Evolutionary conservation across 192 early-diverging fungal species (phyloP), one percentile per base, ranked within the genome.

Genomic region (Geranomyces michiganensis): DNA sequence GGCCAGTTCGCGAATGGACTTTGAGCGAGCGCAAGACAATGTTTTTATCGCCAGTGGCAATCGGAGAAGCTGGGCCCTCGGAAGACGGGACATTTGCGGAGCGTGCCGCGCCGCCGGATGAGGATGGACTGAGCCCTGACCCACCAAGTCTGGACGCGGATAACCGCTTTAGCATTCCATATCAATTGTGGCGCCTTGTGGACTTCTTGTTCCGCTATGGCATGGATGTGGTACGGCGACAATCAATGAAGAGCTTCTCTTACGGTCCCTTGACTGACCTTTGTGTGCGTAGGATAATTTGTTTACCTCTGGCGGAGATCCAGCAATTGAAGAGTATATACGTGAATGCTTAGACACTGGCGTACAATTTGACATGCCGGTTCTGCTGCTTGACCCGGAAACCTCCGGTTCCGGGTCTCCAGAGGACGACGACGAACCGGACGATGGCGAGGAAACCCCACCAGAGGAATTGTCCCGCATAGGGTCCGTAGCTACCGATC

Each of bases 271-370:
- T 6, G 7, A 55, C 26, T 55, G 51, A 55, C 3, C 46, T 47
- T n/a, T n/a, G 51, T 6, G 26, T 33, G 71, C 10, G 29, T 69
- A 90, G 89, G 85, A 90, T 58, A 81, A 85, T 30, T 68, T 93
- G 32, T 93, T 93, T 68, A 68, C 83, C 36, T 71, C 75, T 10
- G 71, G 74, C 26, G 92, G 92, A 26, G 91, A 96, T 71, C 79
- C 78, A 12, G 59, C 71, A 0, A 75, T 92, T 1, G 84, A 83
- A 29, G 78, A 83, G 15, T 88, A 90, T 67, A 88, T 95, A 27
- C 82, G 85, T 10, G 88, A 94, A 43, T 95, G 90, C 48, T 77
- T 97, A n/a, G 93, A 96, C 62, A 82, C 85, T 0, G 93, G 90
- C 12, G 78, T 76, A 27, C 85, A 86, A 21, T 92, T 91, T 62